Conservation (phyloP, 331 rosid genomes). For the Stylosanthes scabra region DNA sequence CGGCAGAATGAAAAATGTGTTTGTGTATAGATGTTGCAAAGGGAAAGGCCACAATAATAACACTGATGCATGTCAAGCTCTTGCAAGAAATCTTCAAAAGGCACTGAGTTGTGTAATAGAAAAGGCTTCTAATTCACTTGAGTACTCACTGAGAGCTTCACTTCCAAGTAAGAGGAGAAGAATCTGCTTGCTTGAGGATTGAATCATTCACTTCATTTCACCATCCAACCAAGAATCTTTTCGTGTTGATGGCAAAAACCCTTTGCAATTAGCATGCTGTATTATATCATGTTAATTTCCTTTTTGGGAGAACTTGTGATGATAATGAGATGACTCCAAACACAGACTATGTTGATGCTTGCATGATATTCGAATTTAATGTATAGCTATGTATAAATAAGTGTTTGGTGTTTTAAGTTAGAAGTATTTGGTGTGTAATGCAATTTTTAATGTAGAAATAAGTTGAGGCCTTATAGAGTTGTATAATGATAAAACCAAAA, state of each 20-base stretch:
- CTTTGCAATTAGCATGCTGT: not conserved
- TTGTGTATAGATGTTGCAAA: constrained; percentile 58
- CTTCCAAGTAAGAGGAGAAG: constrained; percentile 63
- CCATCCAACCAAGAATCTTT: constrained; percentile 47
- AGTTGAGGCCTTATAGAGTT: not conserved
- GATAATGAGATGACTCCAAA: not conserved
- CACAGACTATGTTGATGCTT: not conserved
- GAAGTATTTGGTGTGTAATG: not conserved
- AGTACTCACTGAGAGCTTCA: constrained; percentile 67
- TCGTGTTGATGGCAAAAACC: not conserved
- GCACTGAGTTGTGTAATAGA: constrained; percentile 67
- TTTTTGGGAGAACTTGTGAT: not conserved
- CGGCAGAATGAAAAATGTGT: constrained; percentile 63
- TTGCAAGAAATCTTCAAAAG: constrained; percentile 58
- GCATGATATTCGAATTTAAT: not conserved
- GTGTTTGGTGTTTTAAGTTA: not conserved
- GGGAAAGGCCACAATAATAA: constrained; percentile 37
- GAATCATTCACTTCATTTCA: constrained; percentile 64
- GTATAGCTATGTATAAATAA: not conserved
- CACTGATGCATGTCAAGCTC: constrained; percentile 49
- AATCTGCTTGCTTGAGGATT: constrained; percentile 52
- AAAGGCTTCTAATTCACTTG: constrained; percentile 65
- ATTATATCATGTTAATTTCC: constrained; percentile 1
- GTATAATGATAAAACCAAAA: too few relatives aligned
- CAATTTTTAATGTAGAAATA: not conserved